Evolutionary conservation across 176 grass and related monocot genomes (phyloP).

Genomic region (Poa annua): DNA sequence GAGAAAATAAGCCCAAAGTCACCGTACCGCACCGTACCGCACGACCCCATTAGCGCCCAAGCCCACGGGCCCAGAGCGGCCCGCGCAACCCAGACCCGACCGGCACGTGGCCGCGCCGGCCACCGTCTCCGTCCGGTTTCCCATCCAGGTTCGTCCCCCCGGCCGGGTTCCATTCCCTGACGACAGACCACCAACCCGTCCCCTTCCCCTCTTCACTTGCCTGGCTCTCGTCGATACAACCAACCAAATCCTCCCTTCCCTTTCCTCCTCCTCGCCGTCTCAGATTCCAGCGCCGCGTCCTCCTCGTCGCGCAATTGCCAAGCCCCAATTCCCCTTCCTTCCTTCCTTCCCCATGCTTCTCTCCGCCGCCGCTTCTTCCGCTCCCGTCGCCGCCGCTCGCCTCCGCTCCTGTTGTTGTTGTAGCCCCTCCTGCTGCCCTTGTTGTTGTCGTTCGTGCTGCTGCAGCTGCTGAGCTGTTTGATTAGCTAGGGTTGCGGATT

Average conservation of each 20-base stretch:
- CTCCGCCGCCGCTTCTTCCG: neutral
- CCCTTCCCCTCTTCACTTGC: conserved; percentile 5
- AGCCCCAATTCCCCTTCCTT: conserved; percentile 16
- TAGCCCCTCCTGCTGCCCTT: neutral
- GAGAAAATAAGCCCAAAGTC: neutral
- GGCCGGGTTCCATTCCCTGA: neutral
- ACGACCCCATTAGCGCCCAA: neutral
- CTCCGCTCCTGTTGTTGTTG: neutral
- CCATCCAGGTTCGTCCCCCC: conserved; percentile 68
- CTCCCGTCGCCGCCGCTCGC: conserved; percentile 12
- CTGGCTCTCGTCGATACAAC: conserved; percentile 29
- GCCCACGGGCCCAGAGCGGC: neutral
- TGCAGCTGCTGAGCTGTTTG: conserved; percentile 2
- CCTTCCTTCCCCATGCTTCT: conserved; percentile 15
- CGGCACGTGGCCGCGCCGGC: conserved; percentile 1
- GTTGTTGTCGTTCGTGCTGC: conserved; percentile 17
- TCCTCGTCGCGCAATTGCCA: conserved; percentile 11
- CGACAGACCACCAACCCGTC: conserved; percentile 37
- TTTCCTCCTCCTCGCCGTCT: neutral
- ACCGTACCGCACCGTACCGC: neutral
- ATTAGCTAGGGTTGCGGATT: conserved; percentile 44
- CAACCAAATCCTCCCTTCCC: conserved; percentile 31
- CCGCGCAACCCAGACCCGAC: neutral
- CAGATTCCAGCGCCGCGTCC: conserved; percentile 35
- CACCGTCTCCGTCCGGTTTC: conserved; percentile 41